Evolutionary conservation across 805 yeast species (phyloP).

Genomic region (Kodamaea kakaduensis): DNA sequence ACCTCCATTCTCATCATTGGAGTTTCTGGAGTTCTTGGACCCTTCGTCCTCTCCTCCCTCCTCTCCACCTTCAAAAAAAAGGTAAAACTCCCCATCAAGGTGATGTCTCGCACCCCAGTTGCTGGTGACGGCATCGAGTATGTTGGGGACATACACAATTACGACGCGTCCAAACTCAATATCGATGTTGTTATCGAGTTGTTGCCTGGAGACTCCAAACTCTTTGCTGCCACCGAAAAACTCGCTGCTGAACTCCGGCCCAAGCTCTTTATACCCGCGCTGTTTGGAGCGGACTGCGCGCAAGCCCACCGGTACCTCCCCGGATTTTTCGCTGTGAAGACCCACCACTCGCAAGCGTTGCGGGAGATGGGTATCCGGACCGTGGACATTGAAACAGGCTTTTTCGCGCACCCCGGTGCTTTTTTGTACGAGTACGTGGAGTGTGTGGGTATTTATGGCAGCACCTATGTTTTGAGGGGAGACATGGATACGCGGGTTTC

Average conservation of each 20-base stretch:
- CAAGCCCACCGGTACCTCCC: conserved; percentile 27
- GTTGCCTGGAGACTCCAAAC: conserved; percentile 26
- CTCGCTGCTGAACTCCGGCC: conserved; percentile 40
- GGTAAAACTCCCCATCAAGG: too few species aligned
- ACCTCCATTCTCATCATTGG: too few species aligned
- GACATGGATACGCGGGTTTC: conserved; percentile 34
- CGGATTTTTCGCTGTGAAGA: conserved; percentile 30
- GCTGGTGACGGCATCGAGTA: too few species aligned
- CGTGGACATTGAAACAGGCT: conserved; percentile 39
- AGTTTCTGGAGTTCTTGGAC: too few species aligned
- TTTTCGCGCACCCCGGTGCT: conserved; percentile 35
- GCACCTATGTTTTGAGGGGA: conserved; percentile 37
- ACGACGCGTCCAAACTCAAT: too few species aligned
- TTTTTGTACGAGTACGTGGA: conserved; percentile 32
- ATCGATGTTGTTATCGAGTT: conserved; percentile 52
- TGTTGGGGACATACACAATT: too few species aligned
- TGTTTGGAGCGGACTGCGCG: conserved; percentile 50
- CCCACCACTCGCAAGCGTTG: conserved; percentile 33
- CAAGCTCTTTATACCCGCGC: conserved; percentile 54
- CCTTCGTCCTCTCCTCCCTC: too few species aligned
- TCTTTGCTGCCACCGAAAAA: conserved; percentile 33
- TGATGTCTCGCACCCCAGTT: too few species aligned
- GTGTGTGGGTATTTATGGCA: conserved; percentile 37
- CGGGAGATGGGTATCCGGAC: conserved; percentile 46
- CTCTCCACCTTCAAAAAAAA: too few species aligned